These are phyloP conservation scores for Macrolepiota dolichaula DNA, from an alignment of 768 basidiomycete species.

Conservation along the genomic window DNA sequence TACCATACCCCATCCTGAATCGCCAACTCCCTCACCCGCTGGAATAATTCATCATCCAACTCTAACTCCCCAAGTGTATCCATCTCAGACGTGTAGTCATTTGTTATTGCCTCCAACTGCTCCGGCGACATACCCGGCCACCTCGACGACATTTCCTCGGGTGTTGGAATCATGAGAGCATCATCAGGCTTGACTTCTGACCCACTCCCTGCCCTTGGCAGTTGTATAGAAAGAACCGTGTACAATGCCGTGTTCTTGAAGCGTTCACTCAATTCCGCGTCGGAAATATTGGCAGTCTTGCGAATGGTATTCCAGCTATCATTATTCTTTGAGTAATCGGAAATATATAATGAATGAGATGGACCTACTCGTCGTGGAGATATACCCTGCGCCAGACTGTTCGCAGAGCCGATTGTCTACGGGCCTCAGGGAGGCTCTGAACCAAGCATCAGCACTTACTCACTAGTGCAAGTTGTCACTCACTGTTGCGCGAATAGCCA, in stretches of 20 bases:
- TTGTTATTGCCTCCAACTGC: conserved; percentile 52
- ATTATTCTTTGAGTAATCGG: not conserved
- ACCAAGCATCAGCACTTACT: not conserved
- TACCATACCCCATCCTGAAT: conserved; percentile 42
- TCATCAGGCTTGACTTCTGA: conserved; percentile 55
- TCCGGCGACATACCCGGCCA: conserved; percentile 75
- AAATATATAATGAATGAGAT: not conserved
- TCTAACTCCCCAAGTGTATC: conserved; percentile 54
- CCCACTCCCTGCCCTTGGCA: conserved; percentile 33
- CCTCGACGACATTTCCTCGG: conserved; percentile 60
- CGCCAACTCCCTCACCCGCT: conserved; percentile 62
- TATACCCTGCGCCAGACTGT: conserved; percentile 88
- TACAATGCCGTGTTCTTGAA: conserved; percentile 76
- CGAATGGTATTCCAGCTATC: conserved; percentile 75
- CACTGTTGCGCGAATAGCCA: conserved; percentile 58
- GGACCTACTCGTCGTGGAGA: conserved; percentile 80
- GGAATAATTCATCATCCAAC: conserved; percentile 53
- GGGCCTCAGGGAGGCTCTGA: conserved; percentile 67
- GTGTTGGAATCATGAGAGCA: conserved; percentile 55
- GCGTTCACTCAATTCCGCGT: conserved; percentile 70
- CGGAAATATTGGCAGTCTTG: conserved; percentile 71
- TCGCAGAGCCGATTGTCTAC: conserved; percentile 65
- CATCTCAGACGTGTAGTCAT: conserved; percentile 63
- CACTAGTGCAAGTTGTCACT: conserved; percentile 12
- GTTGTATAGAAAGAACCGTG: conserved; percentile 50